A percentile compares a stretch with the other conserved stretches of the same genome.
Conservation (phyloP, 2,329 filamentous ascomycete genomes). For the Fusarium begoniae region DNA sequence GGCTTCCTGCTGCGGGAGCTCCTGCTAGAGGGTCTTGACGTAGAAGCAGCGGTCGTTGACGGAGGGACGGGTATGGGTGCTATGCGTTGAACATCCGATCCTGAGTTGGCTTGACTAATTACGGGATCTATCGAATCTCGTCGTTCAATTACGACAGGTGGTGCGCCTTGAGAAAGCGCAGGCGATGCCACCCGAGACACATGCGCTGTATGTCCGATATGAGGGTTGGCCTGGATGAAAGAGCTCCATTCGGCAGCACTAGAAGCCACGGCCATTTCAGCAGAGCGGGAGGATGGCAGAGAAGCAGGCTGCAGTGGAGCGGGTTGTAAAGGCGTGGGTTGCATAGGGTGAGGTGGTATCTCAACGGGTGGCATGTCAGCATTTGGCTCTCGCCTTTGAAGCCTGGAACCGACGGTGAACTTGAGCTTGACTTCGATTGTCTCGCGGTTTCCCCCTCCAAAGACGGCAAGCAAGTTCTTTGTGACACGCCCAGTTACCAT, state of each 20-base stretch:
- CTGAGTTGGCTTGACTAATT: constrained; percentile 26
- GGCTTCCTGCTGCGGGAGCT: constrained; percentile 56
- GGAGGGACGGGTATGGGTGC: constrained; percentile 48
- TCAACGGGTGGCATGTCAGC: constrained; percentile 37
- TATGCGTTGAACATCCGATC: constrained; percentile 47
- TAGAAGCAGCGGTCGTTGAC: constrained; percentile 28
- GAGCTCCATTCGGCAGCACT: constrained; percentile 82
- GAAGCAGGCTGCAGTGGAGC: background rate
- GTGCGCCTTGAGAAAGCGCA: constrained; percentile 48
- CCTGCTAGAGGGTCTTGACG: constrained; percentile 68
- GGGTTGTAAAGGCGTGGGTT: background rate
- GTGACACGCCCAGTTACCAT: constrained; percentile 91
- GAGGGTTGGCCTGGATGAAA: constrained; percentile 77
- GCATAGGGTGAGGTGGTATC: background rate
- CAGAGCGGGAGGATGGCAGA: constrained; percentile 27
- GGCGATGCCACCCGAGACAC: constrained; percentile 50
- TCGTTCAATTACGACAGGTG: constrained; percentile 27
- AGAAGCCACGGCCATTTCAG: constrained; percentile 55
- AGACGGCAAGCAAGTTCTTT: constrained; percentile 84
- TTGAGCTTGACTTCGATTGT: constrained; percentile 93
- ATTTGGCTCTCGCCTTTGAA: constrained; percentile 45
- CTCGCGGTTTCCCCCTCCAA: constrained; percentile 83
- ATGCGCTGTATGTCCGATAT: constrained; percentile 53
- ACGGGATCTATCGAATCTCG: constrained; percentile 43
- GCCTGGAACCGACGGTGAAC: constrained; percentile 78